Evolutionary conservation across 2,329 filamentous ascomycete genomes (phyloP), one percentile per base, ranked within the genome.

Genomic region (Daldinia eschscholtzii): DNA sequence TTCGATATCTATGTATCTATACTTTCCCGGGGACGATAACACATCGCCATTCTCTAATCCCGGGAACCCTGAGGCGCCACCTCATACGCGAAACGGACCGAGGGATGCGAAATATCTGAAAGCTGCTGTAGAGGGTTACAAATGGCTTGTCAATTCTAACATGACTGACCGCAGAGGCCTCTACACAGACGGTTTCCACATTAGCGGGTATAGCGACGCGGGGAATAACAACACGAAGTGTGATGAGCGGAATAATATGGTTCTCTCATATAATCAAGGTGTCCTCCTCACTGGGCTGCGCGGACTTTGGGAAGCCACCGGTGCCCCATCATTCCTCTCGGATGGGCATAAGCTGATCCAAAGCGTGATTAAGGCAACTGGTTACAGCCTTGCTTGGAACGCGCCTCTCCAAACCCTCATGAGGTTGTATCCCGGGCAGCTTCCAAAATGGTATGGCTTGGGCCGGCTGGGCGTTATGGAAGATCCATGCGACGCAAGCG

Each of bases 211-310:
- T 81, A 81, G 83, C 28, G 86, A 88, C 64, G 81, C 82, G 6
- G 85, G 86, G 66, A 85, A 84, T 28, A 88, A 90, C 57, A 93
- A 92, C 63, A 90, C 88, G 0, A 85, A 88, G 70, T 98, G 95
- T 79, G 93, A 98, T 77, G 79, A 88, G 57, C 88, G 94, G 56
- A 93, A 97, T 79, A 89, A 94, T 73, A 95, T 94, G 90, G 91
- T 97, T 7, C 97, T 94, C 80, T 97, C 94, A 0, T 98, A 98
- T 82, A 98, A 98, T 80, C 95, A 98, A 80, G 95, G 94, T 23
- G 93, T 98, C 3, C 76, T 98, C 0, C 86, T 98, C 23, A 94
- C 92, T 4, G 94, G 93, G 12, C 88, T 93, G 62, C 88, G 93
- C 37, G 92, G 91, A 1, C 85, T 98, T 0, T 98, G 92, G 88